Evolutionary conservation across 2,329 filamentous ascomycete species (phyloP), one percentile per base, ranked within the genome.

Genomic region (Thelonectria discophora): DNA sequence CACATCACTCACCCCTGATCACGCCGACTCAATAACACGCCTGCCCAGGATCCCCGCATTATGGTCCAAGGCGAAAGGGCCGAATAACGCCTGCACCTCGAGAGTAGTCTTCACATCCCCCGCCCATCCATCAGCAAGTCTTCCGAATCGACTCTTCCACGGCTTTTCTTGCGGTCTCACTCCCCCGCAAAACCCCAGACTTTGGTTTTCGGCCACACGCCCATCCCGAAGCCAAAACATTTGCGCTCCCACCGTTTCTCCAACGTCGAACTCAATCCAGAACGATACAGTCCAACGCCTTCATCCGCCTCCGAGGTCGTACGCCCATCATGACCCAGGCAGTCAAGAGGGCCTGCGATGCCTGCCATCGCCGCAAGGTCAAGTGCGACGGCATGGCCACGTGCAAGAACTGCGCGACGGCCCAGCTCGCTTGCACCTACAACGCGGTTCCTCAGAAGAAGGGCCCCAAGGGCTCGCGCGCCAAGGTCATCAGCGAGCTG

Each of bases 361-460:
- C 88, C 71, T 91, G 89, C 74, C 89, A 91, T 80, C 87, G 88
- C 66, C 86, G 89, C 75, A 91, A 91, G 76, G 89, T 91, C 74
- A 91, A 90, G 75, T 91, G 89, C 73, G 88, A 91, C 72, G 88
- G 88, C 60, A 80, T 87, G 73, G 88, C 88, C 70, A 89, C 90
- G 18, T 93, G 90, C 76, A 84, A 86, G 62, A 91, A 91, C 76
- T 92, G 90, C 77, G 82, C 83, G 12, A 85, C 88, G 8, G 87
- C 89, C 7, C 84, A 87, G 70, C 81, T 92, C 17, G 81, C 84
- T 12, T 92, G 90, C 80, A 91, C 89, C 30, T 92, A 91, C 82
- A 88, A 90, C 78, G 87, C 88, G 34, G 87, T 91, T 37, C 89
- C 89, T 2, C 89, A 90, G 78, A 92, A 91, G 79, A 92, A 92